Base-by-base conservation (phyloP, 495 filamentous ascomycete genomes). In the Parathielavia hyrcaniae region DNA sequence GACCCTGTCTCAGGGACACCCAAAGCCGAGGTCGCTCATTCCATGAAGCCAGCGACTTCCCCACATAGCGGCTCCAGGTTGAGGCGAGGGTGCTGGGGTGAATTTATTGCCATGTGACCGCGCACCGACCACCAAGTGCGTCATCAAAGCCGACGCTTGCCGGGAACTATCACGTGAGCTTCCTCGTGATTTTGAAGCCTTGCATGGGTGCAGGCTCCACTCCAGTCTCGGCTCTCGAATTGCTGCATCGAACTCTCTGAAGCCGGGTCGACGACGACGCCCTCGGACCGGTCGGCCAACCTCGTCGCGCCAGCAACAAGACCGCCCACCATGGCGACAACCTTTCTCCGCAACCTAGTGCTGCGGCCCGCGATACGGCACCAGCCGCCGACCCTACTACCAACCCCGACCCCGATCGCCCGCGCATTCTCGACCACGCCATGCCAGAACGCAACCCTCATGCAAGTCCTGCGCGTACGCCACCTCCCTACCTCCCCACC, bases 401-500 rank as follows among this genome's bases (percentile, higher is more conserved):
- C 44, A 12, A 40, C 53, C 1, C 16, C 47, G 4, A 13, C 34
- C 43, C 53, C 57, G 8, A 20, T 52, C 60, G 52, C 35, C 17
- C 74, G 75, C 41, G 58, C 72, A 36, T 81, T 83, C 68, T 80
- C 79, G 40, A 75, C 70, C 30, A 79, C 79, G 20, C 74, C 77
- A 7, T 59, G 70, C 6, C 77, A 75, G 26, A 75, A 67, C 50
- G 82, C 80, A 57, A 89, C 80, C 35, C 75, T 82, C 64, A 87
- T 78, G 62, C 84, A 87, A 69, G 80, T 86, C 56, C 60, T 75
- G 12, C 72, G 75, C 60, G 75, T 81, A 63, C 72, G 63, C 50
- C 67, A 40, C 30, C 20, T 32, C 16, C 30, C 26, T n/a, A n/a
- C 1, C n/a, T 3, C 16, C 36, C 30, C 19, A 4, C 20, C 36